phyloP scores from a whole-genome alignment of 1,284 basidiomycete genomes.

The Calocybe gambosa region DNA sequence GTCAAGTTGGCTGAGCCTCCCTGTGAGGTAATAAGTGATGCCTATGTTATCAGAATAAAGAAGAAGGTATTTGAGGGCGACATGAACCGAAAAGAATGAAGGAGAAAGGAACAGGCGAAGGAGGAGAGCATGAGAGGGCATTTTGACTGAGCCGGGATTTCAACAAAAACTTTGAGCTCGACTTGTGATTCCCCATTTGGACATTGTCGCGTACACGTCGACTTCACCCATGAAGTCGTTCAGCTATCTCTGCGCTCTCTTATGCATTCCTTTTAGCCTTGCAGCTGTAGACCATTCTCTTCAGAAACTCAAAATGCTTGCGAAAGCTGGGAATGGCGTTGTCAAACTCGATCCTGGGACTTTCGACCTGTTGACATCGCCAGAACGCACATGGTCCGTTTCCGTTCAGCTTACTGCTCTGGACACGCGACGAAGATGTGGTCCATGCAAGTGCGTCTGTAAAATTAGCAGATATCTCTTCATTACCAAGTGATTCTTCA shows the following conservation, averaged over 20 bases:
- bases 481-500: slow-evolving; percentile 26
- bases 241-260: slow-evolving; percentile 36
- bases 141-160: slow-evolving; percentile 18
- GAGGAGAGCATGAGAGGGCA: slow-evolving; percentile 72
- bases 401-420: slow-evolving; percentile 84
- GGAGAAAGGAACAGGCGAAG: slow-evolving; percentile 87
- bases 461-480: background rate
- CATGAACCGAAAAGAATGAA: slow-evolving; percentile 86
- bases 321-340: slow-evolving; percentile 67
- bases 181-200: slow-evolving; percentile 19
- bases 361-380: slow-evolving; percentile 71
- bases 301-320: slow-evolving; percentile 56
- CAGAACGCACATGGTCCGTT: slow-evolving; percentile 79
- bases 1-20: slow-evolving; percentile 73
- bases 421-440: slow-evolving; percentile 68
- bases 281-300: slow-evolving; percentile 33
- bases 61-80: slow-evolving; percentile 85
- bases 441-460: slow-evolving; percentile 65
- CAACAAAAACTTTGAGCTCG: slow-evolving; percentile 8
- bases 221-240: slow-evolving; percentile 15
- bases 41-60: slow-evolving; percentile 90
- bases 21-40: slow-evolving; percentile 92
- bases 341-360: slow-evolving; percentile 71
- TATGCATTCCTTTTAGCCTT: slow-evolving; percentile 38
- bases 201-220: slow-evolving; percentile 23